Conservation (phyloP, 441 rosid genomes). For the Corymbia calophylla region DNA sequence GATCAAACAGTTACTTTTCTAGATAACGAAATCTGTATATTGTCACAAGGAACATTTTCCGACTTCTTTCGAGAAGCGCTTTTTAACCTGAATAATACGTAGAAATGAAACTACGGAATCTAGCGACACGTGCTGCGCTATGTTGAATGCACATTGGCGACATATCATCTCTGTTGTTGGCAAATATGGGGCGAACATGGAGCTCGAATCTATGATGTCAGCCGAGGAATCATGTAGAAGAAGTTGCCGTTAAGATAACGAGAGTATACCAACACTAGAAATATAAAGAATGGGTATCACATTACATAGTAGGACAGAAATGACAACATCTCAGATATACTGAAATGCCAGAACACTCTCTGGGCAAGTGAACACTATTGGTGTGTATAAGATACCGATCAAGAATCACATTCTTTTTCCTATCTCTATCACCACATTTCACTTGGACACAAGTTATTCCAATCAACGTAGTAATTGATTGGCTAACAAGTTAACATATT, state of each 20-base stretch:
- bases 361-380: neutral
- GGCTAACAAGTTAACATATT: neutral
- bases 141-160: neutral
- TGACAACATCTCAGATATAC: neutral
- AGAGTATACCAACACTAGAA: neutral
- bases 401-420: neutral
- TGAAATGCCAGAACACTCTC: neutral
- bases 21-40: neutral
- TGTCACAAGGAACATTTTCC: neutral
- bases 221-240: neutral
- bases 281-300: neutral
- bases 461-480: neutral
- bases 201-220: neutral
- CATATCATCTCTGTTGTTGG: neutral
- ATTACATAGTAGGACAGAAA: neutral
- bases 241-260: neutral
- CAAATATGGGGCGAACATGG: neutral
- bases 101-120: neutral
- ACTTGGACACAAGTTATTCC: neutral
- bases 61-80: neutral
- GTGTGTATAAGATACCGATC: neutral
- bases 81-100: fast-evolving
- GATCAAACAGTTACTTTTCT: neutral
- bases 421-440: neutral
- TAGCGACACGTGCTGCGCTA: neutral